Base-by-base conservation (phyloP, 352 stramenopile species). In the Plasmopara halstedii region DNA sequence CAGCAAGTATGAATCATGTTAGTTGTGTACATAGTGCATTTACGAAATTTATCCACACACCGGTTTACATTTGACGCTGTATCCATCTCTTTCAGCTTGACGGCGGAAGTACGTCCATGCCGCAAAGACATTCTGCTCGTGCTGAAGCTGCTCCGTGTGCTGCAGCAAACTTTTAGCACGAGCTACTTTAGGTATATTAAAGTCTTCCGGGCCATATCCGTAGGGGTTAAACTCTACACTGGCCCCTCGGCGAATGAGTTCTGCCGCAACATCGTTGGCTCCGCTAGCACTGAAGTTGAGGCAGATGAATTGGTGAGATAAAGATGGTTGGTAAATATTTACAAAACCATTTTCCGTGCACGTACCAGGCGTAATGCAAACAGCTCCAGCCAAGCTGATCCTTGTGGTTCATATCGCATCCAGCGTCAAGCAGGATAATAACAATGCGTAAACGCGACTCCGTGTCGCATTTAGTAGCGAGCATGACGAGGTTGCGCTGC, bases 331-430 rank as follows among this genome's bases (percentile, higher is more conserved):
- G n/a, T n/a, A n/a, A n/a, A n/a, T n/a, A n/a, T n/a, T n/a, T n/a
- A n/a, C n/a, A 31, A 31, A 31, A 31, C 26, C 26, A 31, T 11
- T 6, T 31, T 11, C 6, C 26, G 6, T 31, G 4, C 11, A 57
- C 60, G 26, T 73, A 91, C 80, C 82, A 94, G 20, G 82, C 82
- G 46, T 94, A 88, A 46, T 94, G 82, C 19, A 94, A 45, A 36
- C 82, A 94, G 61, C 63, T 94, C 82, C 82, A 94, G 21, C 82
- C 80, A 25, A 85, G 58, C 35, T 85, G 72, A 46, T 94, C 82
- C 33, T 64, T 71, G 63, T 94, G 82, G 50, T 94, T 78, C 56
- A 94, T 88, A 49, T 89, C 79, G 39, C 79, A 91, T 4, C 82
- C 82, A 17, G 82, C 82, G 26, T 94, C 82, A 4, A 74, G 67